Evolutionary conservation across 352 stramenopile genomes (phyloP).

Genomic region (Saprolegnia diclina): DNA sequence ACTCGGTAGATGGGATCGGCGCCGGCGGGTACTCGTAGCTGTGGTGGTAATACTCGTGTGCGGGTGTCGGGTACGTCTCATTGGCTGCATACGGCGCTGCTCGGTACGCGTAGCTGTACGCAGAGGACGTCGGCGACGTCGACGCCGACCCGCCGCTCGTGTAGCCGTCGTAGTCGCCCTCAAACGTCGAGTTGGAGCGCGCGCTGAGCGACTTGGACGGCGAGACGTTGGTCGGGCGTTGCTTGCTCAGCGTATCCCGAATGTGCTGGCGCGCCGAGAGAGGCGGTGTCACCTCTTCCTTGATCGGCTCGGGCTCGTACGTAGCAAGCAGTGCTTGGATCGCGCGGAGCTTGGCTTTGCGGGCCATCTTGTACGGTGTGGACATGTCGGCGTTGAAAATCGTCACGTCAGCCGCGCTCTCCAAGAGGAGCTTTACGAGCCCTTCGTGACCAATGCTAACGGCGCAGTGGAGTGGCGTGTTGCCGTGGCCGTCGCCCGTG

Average conservation of each 20-base stretch:
- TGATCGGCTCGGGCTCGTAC: constrained; percentile 24
- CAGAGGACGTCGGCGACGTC: neutral
- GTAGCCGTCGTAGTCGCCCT: constrained; percentile 25
- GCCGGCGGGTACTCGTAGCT: neutral
- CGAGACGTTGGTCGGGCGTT: neutral
- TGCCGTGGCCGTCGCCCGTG: constrained; percentile 61
- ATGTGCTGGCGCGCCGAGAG: constrained; percentile 19
- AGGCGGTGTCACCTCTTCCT: neutral
- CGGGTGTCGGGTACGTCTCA: neutral
- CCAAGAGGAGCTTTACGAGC: constrained; percentile 66
- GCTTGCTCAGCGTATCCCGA: constrained; percentile 20
- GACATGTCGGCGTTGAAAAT: constrained; percentile 53
- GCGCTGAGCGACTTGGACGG: constrained; percentile 20
- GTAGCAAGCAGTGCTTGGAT: constrained; percentile 26
- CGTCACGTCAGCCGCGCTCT: constrained; percentile 68
- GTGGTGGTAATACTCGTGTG: neutral
- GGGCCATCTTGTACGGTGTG: constrained; percentile 57
- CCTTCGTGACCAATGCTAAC: constrained; percentile 49
- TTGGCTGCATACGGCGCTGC: too few species aligned
- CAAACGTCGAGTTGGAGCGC: constrained; percentile 8
- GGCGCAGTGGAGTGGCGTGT: constrained; percentile 73
- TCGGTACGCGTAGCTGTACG: neutral
- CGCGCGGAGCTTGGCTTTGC: constrained; percentile 28
- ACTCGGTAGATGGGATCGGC: constrained; percentile 29
- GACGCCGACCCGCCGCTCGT: constrained; percentile 25